Conservation (phyloP, 2,329 filamentous ascomycete species). For the Pseudopyricularia javanii region DNA sequence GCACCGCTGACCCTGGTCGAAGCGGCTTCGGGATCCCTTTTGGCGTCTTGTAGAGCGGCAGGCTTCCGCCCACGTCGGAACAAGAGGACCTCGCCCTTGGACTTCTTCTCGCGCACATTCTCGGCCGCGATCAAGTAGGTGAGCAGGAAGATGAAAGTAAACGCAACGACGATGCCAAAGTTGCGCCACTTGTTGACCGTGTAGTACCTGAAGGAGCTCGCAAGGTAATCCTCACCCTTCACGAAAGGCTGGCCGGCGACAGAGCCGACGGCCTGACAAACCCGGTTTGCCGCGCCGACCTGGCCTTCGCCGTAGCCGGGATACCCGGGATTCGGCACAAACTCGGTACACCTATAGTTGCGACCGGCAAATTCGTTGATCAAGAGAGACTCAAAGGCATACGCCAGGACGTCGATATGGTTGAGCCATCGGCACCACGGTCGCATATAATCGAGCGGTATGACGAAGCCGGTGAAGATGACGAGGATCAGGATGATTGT, state of each 20-base stretch:
- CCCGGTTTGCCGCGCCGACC: not conserved
- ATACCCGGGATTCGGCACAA: slow-evolving; percentile 26
- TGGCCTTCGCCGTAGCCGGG: slow-evolving; percentile 12
- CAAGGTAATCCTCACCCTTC: slow-evolving; percentile 49
- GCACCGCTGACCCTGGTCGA: not conserved
- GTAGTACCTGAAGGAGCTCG: slow-evolving; percentile 40
- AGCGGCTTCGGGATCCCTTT: slow-evolving; percentile 46
- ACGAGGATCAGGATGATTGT: slow-evolving; percentile 34
- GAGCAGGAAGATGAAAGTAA: slow-evolving; percentile 50
- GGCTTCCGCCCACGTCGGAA: slow-evolving; percentile 54
- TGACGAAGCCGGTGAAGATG: slow-evolving; percentile 36
- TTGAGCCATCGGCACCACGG: slow-evolving; percentile 66
- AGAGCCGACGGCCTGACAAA: slow-evolving; percentile 39
- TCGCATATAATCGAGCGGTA: slow-evolving; percentile 44
- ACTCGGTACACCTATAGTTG: slow-evolving; percentile 40
- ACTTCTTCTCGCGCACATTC: slow-evolving; percentile 48
- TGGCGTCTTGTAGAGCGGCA: slow-evolving; percentile 42
- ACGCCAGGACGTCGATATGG: slow-evolving; percentile 59
- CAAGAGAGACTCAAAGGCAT: slow-evolving; percentile 61
- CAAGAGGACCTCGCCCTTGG: slow-evolving; percentile 57
- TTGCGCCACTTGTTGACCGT: slow-evolving; percentile 53
- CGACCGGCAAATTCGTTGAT: slow-evolving; percentile 58
- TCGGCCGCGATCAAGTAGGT: slow-evolving; percentile 54
- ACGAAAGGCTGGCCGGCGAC: slow-evolving; percentile 39
- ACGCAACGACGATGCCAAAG: slow-evolving; percentile 53